phyloP scores from a whole-genome alignment of 2,329 filamentous ascomycete species.

The Trichoderma citrinoviride region DNA sequence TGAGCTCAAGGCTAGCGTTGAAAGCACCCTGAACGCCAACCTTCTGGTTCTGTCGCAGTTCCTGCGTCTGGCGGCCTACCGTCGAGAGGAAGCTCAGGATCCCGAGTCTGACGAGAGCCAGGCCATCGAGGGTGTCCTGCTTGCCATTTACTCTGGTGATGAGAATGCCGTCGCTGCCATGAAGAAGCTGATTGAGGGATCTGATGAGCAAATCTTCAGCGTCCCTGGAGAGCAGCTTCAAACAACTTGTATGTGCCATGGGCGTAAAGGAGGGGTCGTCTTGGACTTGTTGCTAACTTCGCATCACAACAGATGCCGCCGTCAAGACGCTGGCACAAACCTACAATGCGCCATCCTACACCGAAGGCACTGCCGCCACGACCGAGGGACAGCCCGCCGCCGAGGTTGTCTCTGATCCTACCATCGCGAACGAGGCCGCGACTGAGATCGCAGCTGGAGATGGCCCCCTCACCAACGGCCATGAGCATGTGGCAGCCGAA shows the following conservation, averaged over 20 bases:
- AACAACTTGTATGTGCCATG: constrained; percentile 62
- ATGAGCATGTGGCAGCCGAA: constrained; percentile 39
- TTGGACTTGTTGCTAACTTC: constrained; percentile 25
- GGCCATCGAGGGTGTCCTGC: constrained; percentile 75
- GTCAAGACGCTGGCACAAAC: constrained; percentile 48
- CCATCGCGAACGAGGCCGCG: constrained; percentile 62
- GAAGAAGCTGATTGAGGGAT: constrained; percentile 72
- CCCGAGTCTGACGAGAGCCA: constrained; percentile 68
- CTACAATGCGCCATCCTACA: constrained; percentile 47
- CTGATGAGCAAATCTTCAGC: constrained; percentile 63
- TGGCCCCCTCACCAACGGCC: constrained; percentile 43
- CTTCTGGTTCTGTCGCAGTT: constrained; percentile 75
- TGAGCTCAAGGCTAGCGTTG: constrained; percentile 48
- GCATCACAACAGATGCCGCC: constrained; percentile 32
- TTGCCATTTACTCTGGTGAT: constrained; percentile 77
- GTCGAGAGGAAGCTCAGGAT: constrained; percentile 67
- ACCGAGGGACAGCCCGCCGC: constrained; percentile 37
- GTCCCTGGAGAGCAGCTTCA: constrained; percentile 63
- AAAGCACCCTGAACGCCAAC: constrained; percentile 60
- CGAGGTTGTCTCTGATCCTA: constrained; percentile 57
- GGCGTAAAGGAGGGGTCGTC: background rate
- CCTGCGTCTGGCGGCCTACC: constrained; percentile 72
- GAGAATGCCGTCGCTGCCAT: constrained; percentile 71
- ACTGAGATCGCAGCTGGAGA: constrained; percentile 61
- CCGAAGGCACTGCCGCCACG: constrained; percentile 35